Evolutionary conservation across 2,329 filamentous ascomycete species (phyloP).

Genomic region (Chaetomiaceae sp.): DNA sequence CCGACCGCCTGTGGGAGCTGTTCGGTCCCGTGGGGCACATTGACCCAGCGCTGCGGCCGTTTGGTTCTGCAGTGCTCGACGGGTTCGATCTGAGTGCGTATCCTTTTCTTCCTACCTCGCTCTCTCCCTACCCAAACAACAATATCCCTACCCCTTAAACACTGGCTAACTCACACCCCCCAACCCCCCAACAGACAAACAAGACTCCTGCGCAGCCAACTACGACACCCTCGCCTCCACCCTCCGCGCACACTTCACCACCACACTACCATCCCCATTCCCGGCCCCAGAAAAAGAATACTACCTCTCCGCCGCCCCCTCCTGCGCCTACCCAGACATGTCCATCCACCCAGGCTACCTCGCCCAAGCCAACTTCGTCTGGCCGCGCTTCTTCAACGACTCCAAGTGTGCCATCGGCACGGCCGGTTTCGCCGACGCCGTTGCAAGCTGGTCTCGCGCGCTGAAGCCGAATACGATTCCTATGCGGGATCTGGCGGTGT

Average conservation of each 20-base stretch:
- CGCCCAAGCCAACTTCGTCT: conserved; percentile 20
- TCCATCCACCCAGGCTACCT: conserved; percentile 19
- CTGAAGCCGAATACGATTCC: neutral
- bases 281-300: conserved; percentile 6
- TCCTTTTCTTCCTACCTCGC: too few relatives aligned
- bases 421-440: conserved; percentile 2
- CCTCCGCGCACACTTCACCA: conserved; percentile 13
- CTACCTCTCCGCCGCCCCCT: conserved; percentile 18
- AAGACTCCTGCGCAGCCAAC: conserved; percentile 10
- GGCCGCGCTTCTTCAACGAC: conserved; percentile 18
- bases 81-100: conserved; percentile 17
- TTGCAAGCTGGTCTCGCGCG: conserved; percentile 2
- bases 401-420: too few relatives aligned
- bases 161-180: neutral
- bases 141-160: too few relatives aligned
- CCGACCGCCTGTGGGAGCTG: conserved; percentile 14
- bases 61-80: conserved; percentile 15
- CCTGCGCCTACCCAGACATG: conserved; percentile 13
- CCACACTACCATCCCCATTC: neutral
- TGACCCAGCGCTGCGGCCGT: conserved; percentile 12
- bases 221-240: conserved; percentile 12
- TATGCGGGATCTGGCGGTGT: conserved; percentile 1
- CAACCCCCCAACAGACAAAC: conserved; percentile 8
- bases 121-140: too few relatives aligned
- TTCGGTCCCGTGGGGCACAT: conserved; percentile 12